Evolutionary conservation across 257 asterid species (phyloP), one percentile per base, ranked within the genome.

Genomic region (Asclepias syriaca): DNA sequence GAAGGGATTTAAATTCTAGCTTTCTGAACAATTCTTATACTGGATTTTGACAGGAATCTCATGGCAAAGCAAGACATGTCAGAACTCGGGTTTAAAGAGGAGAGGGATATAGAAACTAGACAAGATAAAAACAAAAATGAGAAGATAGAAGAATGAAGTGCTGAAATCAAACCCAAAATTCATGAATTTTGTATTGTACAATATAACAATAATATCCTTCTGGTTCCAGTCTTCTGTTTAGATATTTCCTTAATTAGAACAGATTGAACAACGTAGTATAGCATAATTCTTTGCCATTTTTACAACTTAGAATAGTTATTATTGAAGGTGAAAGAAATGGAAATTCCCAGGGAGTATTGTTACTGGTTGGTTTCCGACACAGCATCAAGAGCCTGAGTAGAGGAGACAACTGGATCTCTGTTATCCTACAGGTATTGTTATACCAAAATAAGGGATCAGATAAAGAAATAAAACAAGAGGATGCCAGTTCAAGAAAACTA

Each of bases 41-140:
- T 48, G 21, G 22, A 4, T 21, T 21, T 71, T 75, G 82, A 88
- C 87, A 95, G 98, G 90, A 92, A 95, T 78, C 83, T 95, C 89
- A 95, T 95, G 99, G 99, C 99, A 58, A 95, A 83, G 81, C 96
- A 95, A 85, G 94, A 95, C 50, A 86, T 90, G 98, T 79, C 92
- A 0, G 98, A 95, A 76, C 93, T 95, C 63, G 98, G 99, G 74
- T 95, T 95, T 69, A 72, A 85, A 45, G 81, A 73, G 71, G 86
- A 69, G 68, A 60, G 24, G 32, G 84, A 75, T 39, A n/a, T 53
- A 40, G 80, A 85, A 78, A 85, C 80, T 54, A 75, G 83, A 51
- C 67, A 69, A 8, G 78, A 70, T 65, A 68, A 67, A 49, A 71
- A 67, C 64, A 56, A 60, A 66, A 73, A 49, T 12, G 71, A 65